A percentile compares a stretch with the other conserved stretches of the same genome.
Evolutionary conservation across 164 flowering plant genomes (phyloP).

Genomic region (Kingdonia uniflora): DNA sequence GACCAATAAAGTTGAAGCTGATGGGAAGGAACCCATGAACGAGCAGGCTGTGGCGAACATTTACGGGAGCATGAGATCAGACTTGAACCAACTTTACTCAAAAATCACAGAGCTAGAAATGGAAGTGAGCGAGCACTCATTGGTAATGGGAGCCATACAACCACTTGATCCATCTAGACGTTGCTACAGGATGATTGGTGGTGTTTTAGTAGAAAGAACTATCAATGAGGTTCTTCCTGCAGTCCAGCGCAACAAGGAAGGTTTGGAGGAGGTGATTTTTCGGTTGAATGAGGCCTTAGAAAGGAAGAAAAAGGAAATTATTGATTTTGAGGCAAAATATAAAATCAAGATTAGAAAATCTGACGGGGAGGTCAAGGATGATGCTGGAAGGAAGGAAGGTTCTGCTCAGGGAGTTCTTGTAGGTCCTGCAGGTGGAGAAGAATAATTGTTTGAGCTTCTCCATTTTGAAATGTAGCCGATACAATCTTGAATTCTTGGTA

Average conservation of each 20-base stretch:
- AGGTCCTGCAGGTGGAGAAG: conserved; percentile 54
- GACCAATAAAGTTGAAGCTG: conserved; percentile 39
- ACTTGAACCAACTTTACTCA: conserved; percentile 70
- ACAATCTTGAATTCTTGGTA: too few relatives aligned
- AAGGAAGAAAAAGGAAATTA: conserved; percentile 68
- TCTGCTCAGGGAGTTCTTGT: conserved; percentile 87
- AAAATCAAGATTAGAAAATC: conserved; percentile 63
- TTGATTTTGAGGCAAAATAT: conserved; percentile 75
- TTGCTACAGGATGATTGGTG: conserved; percentile 94
- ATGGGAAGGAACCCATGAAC: conserved; percentile 44
- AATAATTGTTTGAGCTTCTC: conserved; percentile 15
- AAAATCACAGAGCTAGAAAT: conserved; percentile 89
- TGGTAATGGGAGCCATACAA: conserved; percentile 69
- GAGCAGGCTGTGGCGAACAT: conserved; percentile 80
- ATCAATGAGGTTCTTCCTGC: conserved; percentile 88
- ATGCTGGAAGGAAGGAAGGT: conserved; percentile 53
- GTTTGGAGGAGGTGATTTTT: conserved; percentile 77
- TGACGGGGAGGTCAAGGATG: conserved; percentile 51
- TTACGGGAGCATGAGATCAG: conserved; percentile 63
- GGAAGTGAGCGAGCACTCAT: conserved; percentile 89
- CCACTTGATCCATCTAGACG: conserved; percentile 80
- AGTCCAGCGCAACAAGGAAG: conserved; percentile 81
- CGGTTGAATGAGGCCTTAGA: conserved; percentile 69
- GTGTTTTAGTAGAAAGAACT: conserved; percentile 91
- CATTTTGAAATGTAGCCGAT: too few relatives aligned